phyloP scores from a whole-genome alignment of 75 land plant species.

The Cupressus sempervirens region DNA sequence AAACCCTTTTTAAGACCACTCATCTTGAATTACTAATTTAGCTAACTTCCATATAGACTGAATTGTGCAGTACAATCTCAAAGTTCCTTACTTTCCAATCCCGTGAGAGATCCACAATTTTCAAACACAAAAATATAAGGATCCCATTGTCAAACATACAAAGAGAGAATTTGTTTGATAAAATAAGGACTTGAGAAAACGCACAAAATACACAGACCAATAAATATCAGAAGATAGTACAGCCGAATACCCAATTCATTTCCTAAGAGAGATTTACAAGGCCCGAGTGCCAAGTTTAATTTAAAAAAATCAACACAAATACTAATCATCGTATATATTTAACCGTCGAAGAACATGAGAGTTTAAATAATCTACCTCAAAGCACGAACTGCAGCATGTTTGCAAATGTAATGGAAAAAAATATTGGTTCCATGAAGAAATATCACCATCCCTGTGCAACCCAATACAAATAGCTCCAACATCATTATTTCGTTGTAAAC shows the following conservation, averaged over 20 bases:
- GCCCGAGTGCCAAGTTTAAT: not conserved
- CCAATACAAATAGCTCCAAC: conserved; percentile 41
- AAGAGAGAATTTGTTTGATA: not conserved
- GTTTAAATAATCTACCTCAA: conserved; percentile 21
- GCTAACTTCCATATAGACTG: not conserved
- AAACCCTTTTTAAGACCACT: not conserved
- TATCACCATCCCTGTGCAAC: conserved; percentile 51
- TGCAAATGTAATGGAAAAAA: conserved; percentile 36
- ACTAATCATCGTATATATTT: not conserved
- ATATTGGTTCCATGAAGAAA: conserved; percentile 53
- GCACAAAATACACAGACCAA: not conserved
- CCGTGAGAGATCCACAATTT: not conserved
- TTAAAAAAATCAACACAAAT: not conserved
- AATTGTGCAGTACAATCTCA: not conserved
- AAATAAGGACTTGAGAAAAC: not conserved
- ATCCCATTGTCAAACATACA: not conserved
- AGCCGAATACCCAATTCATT: not conserved
- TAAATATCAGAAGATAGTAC: not conserved
- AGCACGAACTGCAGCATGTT: conserved; percentile 29
- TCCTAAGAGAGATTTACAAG: not conserved
- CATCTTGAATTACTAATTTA: not conserved
- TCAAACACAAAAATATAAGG: not conserved
- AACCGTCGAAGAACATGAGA: not conserved
- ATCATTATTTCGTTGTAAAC: not conserved
- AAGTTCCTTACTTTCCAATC: not conserved